Percentiles rank a stretch among this genome's conserved stretches.
phyloP scores from a whole-genome alignment of 164 flowering plant species.

The Stephania japonica region DNA sequence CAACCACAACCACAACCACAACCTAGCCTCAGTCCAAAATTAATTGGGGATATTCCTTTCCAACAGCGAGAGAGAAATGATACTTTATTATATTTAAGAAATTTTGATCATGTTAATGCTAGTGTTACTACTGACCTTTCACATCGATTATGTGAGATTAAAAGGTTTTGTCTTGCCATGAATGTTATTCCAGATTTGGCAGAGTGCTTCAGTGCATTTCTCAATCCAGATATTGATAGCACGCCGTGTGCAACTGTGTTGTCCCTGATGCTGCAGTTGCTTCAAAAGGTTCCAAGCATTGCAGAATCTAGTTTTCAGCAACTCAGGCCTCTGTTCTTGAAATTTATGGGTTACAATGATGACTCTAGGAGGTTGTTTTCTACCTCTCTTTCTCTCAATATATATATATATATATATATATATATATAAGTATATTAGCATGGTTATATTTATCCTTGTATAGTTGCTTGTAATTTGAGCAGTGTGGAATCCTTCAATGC shows the following conservation, averaged over 20 bases:
- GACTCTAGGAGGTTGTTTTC: constrained; percentile 39
- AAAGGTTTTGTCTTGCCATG: neutral
- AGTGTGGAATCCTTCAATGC: constrained; percentile 49
- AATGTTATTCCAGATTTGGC: constrained; percentile 44
- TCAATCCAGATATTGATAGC: constrained; percentile 36
- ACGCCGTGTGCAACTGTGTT: constrained; percentile 52
- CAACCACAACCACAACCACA: too few relatives aligned
- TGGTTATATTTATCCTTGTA: too few relatives aligned
- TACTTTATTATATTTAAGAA: too few relatives aligned
- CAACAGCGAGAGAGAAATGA: too few relatives aligned
- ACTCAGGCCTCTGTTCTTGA: constrained; percentile 62
- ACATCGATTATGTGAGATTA: neutral
- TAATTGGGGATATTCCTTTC: too few relatives aligned
- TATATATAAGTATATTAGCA: neutral
- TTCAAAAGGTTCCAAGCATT: constrained; percentile 54
- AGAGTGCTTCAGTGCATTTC: constrained; percentile 37
- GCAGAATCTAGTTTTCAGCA: constrained; percentile 58
- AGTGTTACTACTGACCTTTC: neutral
- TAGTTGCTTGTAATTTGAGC: constrained; percentile 10
- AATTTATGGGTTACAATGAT: constrained; percentile 64
- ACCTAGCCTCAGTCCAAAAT: too few relatives aligned
- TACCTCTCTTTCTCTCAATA: neutral
- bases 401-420: neutral
- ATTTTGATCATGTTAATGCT: too few relatives aligned
- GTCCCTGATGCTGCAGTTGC: constrained; percentile 58